phyloP scores from a whole-genome alignment of 75 land plant species.

The Pseudotsuga menziesii region DNA sequence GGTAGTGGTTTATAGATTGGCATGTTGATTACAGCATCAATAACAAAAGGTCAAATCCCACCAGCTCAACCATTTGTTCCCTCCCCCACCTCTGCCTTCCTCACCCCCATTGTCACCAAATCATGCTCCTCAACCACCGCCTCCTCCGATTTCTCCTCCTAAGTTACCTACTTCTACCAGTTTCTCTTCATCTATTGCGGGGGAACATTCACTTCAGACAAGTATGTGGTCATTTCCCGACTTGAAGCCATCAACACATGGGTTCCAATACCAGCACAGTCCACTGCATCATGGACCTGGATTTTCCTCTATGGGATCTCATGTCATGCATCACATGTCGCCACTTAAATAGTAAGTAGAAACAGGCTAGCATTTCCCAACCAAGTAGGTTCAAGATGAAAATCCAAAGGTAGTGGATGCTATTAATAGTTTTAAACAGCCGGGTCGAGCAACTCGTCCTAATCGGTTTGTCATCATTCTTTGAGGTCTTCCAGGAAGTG shows the following conservation, averaged over 20 bases:
- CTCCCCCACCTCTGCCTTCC: slow-evolving; percentile 18
- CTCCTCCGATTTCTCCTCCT: slow-evolving; percentile 11
- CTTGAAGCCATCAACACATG: slow-evolving; percentile 2
- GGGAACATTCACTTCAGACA: slow-evolving; percentile 6
- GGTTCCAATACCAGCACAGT: slow-evolving; percentile 1
- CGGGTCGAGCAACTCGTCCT: slow-evolving; percentile 66
- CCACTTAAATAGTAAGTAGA: no score
- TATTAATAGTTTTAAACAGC: slow-evolving; percentile 40
- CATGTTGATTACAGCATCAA: not conserved
- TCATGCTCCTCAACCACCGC: slow-evolving; percentile 7
- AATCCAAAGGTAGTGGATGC: slow-evolving; percentile 59
- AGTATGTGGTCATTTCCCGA: slow-evolving; percentile 12
- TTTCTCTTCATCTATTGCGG: not conserved
- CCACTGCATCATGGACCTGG: not conserved
- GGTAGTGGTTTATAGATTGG: not conserved
- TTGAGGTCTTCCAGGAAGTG: slow-evolving; percentile 92
- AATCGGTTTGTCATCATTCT: slow-evolving; percentile 74
- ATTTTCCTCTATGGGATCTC: not conserved
- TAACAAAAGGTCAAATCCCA: slow-evolving; percentile 2
- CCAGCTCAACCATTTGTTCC: not conserved
- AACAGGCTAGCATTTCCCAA: not conserved
- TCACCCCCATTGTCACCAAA: slow-evolving; percentile 4
- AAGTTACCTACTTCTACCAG: slow-evolving; percentile 9
- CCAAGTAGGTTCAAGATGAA: slow-evolving; percentile 18
- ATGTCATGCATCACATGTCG: no score